Percentiles rank a stretch among this genome's conserved stretches.
phyloP scores from a whole-genome alignment of 345 rosid genomes.

The Citrus cavaleriei region DNA sequence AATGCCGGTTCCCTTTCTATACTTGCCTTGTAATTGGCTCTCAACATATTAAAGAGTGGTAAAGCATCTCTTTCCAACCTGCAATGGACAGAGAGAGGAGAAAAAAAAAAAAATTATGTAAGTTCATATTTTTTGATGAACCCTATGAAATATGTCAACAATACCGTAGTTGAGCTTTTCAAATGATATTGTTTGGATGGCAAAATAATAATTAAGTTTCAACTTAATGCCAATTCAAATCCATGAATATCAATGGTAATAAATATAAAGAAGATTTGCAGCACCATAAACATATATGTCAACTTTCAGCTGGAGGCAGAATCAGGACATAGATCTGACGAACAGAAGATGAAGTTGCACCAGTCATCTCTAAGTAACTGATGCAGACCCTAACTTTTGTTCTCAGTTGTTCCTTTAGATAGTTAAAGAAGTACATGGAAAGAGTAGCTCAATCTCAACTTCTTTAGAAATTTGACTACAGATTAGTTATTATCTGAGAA shows the following conservation, averaged over 20 bases:
- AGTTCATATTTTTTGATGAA: not conserved
- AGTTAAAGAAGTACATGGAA: not conserved
- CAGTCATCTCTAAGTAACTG: not conserved
- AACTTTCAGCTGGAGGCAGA: not conserved
- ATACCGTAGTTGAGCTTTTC: not conserved
- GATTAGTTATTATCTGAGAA: not conserved
- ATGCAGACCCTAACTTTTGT: not conserved
- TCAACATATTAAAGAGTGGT: conserved; percentile 88
- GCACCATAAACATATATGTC: not conserved
- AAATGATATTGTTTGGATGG: not conserved
- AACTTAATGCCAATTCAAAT: not conserved
- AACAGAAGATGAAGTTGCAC: not conserved
- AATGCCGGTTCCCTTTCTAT: conserved; percentile 85
- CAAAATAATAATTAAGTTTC: not conserved
- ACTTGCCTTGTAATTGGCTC: conserved; percentile 60
- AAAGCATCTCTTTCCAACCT: conserved; percentile 94
- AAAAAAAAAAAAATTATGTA: not conserved
- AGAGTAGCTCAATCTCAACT: not conserved
- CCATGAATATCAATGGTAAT: not conserved
- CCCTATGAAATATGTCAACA: not conserved
- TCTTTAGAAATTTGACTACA: not conserved
- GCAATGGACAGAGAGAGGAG: conserved; percentile 10
- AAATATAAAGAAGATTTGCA: not conserved
- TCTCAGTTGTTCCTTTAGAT: not conserved
- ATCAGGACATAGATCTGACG: not conserved